phyloP scores from a whole-genome alignment of 108 stramenopile genomes.

The Pseudonitzschia delicatissima region DNA sequence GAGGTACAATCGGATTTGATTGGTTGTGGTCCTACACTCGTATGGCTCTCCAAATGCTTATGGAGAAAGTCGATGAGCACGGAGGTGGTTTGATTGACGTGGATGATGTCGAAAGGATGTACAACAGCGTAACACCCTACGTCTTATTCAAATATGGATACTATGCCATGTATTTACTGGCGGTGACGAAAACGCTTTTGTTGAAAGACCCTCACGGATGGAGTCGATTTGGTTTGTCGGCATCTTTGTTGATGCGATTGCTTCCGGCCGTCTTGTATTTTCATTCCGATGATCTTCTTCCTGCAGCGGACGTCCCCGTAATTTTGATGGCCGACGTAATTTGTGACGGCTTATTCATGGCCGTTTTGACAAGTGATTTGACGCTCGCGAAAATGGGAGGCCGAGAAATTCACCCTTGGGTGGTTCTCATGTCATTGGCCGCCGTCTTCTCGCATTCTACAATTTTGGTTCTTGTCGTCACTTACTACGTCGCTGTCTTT shows the following conservation, averaged over 20 bases:
- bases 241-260: conserved; percentile 72
- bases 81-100: conserved; percentile 57
- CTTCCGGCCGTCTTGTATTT: conserved; percentile 67
- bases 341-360: conserved; percentile 84
- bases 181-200: conserved; percentile 59
- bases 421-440: conserved; percentile 77
- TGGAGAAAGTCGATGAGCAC: conserved; percentile 33
- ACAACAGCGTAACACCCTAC: conserved; percentile 4
- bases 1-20: conserved; percentile 75
- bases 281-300: conserved; percentile 13
- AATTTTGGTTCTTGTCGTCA: conserved; percentile 71
- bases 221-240: conserved; percentile 76
- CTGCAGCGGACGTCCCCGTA: not conserved
- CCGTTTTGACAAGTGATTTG: conserved; percentile 79
- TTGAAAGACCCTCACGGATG: conserved; percentile 68
- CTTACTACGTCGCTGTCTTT: conserved; percentile 89
- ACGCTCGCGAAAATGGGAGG: conserved; percentile 89
- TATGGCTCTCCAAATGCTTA: conserved; percentile 39
- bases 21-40: conserved; percentile 46
- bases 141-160: conserved; percentile 29
- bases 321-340: conserved; percentile 58
- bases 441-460: conserved; percentile 70
- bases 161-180: conserved; percentile 59
- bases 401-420: conserved; percentile 87
- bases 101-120: not conserved